Conservation (phyloP, 176 grass and related monocot genomes). For the Oryza glumipatula region DNA sequence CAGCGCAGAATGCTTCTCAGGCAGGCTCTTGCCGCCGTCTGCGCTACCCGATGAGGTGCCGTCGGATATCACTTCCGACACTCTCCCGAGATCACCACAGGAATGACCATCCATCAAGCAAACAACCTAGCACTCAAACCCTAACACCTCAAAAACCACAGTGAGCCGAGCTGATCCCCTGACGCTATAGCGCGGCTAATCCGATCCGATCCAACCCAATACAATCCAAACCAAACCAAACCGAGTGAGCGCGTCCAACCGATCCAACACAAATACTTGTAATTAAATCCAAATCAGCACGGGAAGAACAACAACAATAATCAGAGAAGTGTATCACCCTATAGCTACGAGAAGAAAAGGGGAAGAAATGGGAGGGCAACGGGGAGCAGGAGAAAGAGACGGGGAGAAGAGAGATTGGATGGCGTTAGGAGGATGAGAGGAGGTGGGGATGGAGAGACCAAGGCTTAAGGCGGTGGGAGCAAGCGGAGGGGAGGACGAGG, state of each 20-base stretch:
- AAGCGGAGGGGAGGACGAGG: slow-evolving; percentile 40
- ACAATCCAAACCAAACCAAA: neutral
- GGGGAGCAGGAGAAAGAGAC: neutral
- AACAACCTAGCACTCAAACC: neutral
- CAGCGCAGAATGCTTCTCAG: neutral
- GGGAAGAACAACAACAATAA: neutral
- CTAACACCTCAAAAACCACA: neutral
- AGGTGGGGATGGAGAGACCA: slow-evolving; percentile 39
- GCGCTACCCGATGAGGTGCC: neutral
- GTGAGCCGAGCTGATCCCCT: neutral
- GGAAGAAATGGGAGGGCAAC: neutral
- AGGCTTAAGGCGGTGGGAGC: slow-evolving; percentile 67
- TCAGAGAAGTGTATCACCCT: neutral
- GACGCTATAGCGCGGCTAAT: neutral
- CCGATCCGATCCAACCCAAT: neutral
- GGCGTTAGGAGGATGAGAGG: slow-evolving; percentile 14
- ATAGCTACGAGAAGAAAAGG: neutral
- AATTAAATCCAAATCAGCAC: neutral
- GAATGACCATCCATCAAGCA: slow-evolving; percentile 38
- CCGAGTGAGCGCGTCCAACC: neutral
- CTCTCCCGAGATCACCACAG: neutral
- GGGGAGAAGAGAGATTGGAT: neutral
- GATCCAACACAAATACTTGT: neutral
- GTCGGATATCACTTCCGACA: neutral
- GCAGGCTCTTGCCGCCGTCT: neutral